phyloP scores from a whole-genome alignment of 2,329 filamentous ascomycete species.

The Alternaria triticina region DNA sequence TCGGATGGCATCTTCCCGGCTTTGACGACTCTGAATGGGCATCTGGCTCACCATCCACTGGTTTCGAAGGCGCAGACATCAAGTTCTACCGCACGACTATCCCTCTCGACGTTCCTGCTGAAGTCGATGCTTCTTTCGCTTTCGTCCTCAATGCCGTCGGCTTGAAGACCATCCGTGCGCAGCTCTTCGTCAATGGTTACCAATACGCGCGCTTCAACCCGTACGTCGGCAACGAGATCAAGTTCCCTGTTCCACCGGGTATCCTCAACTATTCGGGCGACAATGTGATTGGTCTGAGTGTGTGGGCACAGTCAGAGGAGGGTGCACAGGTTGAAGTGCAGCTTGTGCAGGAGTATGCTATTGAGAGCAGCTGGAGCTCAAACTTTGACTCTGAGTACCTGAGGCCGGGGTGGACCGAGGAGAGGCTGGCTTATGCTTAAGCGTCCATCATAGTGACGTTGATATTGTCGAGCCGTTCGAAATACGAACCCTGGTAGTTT shows the following conservation, averaged over 20 bases:
- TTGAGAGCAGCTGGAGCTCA: slow-evolving; percentile 61
- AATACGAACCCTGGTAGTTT: neutral
- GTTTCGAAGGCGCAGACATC: slow-evolving; percentile 59
- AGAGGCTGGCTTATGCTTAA: slow-evolving; percentile 42
- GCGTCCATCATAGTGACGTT: neutral
- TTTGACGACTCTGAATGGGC: slow-evolving; percentile 59
- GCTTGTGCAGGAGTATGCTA: slow-evolving; percentile 61
- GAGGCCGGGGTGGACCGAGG: slow-evolving; percentile 58
- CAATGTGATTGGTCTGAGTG: slow-evolving; percentile 63
- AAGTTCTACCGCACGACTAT: slow-evolving; percentile 63
- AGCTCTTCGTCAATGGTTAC: slow-evolving; percentile 70
- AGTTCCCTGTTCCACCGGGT: slow-evolving; percentile 66
- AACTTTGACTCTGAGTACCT: slow-evolving; percentile 57
- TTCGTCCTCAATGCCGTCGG: slow-evolving; percentile 59
- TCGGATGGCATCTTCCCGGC: slow-evolving; percentile 65
- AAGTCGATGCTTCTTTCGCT: slow-evolving; percentile 63
- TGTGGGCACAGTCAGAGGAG: slow-evolving; percentile 65
- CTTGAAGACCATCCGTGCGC: slow-evolving; percentile 56
- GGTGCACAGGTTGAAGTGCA: slow-evolving; percentile 59
- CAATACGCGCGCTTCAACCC: slow-evolving; percentile 68
- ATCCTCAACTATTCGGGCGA: slow-evolving; percentile 64
- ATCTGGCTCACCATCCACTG: slow-evolving; percentile 44
- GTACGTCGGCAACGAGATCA: slow-evolving; percentile 65
- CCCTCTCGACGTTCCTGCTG: slow-evolving; percentile 58
- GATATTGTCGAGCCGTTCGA: neutral